Evolutionary conservation across 768 basidiomycete genomes (phyloP), one percentile per base, ranked within the genome.

Genomic region (Boletales sp.): DNA sequence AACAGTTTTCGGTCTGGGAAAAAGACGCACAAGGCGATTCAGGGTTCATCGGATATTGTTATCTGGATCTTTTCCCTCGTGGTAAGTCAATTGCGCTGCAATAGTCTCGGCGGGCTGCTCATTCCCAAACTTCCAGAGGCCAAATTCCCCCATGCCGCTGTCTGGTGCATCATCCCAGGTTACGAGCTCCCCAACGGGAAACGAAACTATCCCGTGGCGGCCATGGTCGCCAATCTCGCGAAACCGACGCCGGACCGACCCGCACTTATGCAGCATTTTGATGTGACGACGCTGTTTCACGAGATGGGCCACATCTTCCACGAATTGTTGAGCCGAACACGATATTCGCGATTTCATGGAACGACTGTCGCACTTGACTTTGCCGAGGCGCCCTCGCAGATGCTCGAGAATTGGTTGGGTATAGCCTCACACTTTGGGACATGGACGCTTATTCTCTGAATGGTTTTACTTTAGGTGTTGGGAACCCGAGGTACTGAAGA

Each of bases 161-260:
- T 93, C 1, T 94, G 87, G 86, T 74, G 79, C 7, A 71, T 93
- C 18, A 72, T 87, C 7, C 69, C 83, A 0, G 88, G 91, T 14
- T 86, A 83, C 60, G 73, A 78, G 40, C 73, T 69, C 18, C 52
- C 76, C 0, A 69, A 81, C 48, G 84, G 83, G 40, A 75, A 75
- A 45, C 78, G 87, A 27, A 75, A 74, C 62, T 91, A 90, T 64
- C 90, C 90, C 2, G 66, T 90, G 42, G 68, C 84, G 1, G 86
- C 86, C 4, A 94, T 94, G 90, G 92, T 94, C 7, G 91, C 92
- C 31, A 94, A 93, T 64, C 78, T 94, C 9, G 88, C 91, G 5
- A 94, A 94, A 62, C 77, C 89, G 5, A 90, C 89, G 2, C 80
- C 84, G 2, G 81, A 84, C 8, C 83, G 84, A 52, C 90, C 90